These are phyloP conservation scores for Claviceps lovelessii DNA, from an alignment of 2,329 filamentous ascomycete species.

Conservation along the genomic window DNA sequence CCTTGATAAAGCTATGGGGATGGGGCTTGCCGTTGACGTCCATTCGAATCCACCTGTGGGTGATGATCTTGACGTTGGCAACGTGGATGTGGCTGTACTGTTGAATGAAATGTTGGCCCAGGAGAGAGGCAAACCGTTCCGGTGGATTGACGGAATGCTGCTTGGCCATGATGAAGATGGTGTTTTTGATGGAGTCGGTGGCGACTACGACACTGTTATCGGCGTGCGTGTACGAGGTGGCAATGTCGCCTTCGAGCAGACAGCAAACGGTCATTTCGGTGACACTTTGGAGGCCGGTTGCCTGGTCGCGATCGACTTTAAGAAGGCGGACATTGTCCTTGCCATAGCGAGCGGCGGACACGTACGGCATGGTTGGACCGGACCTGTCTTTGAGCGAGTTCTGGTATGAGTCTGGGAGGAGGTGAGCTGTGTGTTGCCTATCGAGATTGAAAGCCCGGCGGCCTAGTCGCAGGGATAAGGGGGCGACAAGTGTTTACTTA, in stretches of 20 bases:
- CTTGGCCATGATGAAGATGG: slow-evolving; percentile 87
- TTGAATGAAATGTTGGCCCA: slow-evolving; percentile 79
- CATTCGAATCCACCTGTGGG: slow-evolving; percentile 88
- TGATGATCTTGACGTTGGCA: slow-evolving; percentile 67
- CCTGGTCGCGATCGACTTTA: slow-evolving; percentile 74
- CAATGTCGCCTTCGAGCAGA: slow-evolving; percentile 84
- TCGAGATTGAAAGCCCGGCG: neutral
- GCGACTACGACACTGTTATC: slow-evolving; percentile 94
- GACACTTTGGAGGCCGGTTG: slow-evolving; percentile 67
- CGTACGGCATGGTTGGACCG: slow-evolving; percentile 31
- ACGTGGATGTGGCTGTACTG: slow-evolving; percentile 78
- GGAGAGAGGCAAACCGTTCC: slow-evolving; percentile 74
- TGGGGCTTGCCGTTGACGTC: slow-evolving; percentile 75
- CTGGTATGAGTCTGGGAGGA: neutral
- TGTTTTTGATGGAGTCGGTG: slow-evolving; percentile 98
- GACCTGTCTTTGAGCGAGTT: neutral
- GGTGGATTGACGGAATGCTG: slow-evolving; percentile 83
- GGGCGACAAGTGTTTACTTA: neutral
- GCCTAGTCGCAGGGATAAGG: neutral
- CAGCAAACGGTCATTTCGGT: slow-evolving; percentile 92
- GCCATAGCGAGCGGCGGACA: slow-evolving; percentile 60
- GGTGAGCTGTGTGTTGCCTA: neutral
- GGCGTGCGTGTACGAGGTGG: slow-evolving; percentile 74
- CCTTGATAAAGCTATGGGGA: slow-evolving; percentile 86
- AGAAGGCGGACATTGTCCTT: slow-evolving; percentile 98